Evolutionary conservation across 2,329 filamentous ascomycete species (phyloP), one percentile per base, ranked within the genome.

Genomic region (Ophiognomonia clavigignenti-juglandacearum): DNA sequence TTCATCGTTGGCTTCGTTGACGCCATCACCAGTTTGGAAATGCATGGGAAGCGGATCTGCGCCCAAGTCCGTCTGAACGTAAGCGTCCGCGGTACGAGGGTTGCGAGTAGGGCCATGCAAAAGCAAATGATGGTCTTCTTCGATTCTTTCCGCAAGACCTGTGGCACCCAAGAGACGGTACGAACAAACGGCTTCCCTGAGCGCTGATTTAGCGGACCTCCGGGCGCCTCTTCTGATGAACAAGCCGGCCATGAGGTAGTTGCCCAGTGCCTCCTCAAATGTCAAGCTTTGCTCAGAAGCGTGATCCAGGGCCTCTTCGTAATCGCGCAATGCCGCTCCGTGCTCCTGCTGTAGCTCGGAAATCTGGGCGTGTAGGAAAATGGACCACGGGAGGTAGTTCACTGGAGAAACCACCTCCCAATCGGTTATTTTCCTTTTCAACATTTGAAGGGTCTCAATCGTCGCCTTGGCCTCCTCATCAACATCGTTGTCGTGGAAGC

Each of bases 231-330:
- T 73, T 13, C 86, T 73, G 44, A 87, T 71, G 52, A 89, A 80
- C 59, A 82, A 83, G 9, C 84, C 84, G 2, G 82, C 85, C 68
- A 90, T 85, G 24, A 90, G 70, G 59, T 88, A 86, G 58, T 86
- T 85, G 14, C 81, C 79, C 2, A 89, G 70, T 0, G 83, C 86
- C 61, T 90, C 85, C 51, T 91, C 86, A 41, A 89, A 77, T 3
- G 76, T 59, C 52, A 86, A 85, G 36, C 74, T 73, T 55, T 88
- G 75, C 46, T 85, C 73, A 18, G 85, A 74, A 11, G 83, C 79
- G 57, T 90, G 86, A 56, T 91, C 85, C 48, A 90, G 66, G 6
- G 83, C 80, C 52, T 79, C 73, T 60, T 92, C 87, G 57, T 88
- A 91, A 37, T 76, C 68, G 20, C 69, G 69, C 27, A 90, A 71